phyloP scores from a whole-genome alignment of 1,284 basidiomycete species.

The Ustilago bromivora region DNA sequence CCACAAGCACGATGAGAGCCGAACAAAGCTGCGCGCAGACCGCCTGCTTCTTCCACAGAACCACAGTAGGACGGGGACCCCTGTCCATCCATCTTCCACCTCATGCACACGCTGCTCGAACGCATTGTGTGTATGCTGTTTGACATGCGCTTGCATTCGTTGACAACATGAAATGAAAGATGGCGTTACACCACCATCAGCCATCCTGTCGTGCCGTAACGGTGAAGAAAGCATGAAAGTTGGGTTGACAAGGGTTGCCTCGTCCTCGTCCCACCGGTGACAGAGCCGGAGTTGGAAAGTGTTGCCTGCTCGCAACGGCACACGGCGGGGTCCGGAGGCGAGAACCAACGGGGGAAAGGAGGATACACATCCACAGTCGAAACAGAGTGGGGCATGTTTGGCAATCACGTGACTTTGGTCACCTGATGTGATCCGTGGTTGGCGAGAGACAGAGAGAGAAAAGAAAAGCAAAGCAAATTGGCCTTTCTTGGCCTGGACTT shows the following conservation, averaged over 20 bases:
- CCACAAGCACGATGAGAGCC: background rate
- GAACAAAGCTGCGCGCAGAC: background rate
- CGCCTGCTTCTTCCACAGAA: background rate
- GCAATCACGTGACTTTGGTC: no score
- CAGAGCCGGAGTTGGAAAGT: background rate
- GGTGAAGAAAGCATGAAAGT: background rate
- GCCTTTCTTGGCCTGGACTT: constrained; percentile 13
- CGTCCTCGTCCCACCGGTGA: background rate
- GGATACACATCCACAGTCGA: background rate
- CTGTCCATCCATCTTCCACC: constrained; percentile 12
- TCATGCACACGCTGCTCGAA: background rate
- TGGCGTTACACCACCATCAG: constrained; percentile 2
- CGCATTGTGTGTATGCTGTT: background rate
- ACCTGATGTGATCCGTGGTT: background rate
- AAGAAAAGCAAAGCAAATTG: no score
- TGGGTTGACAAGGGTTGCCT: background rate
- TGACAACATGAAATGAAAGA: constrained; percentile 1
- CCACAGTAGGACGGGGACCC: background rate
- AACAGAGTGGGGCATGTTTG: background rate
- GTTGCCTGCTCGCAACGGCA: background rate
- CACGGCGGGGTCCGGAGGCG: background rate
- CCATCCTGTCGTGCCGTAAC: background rate
- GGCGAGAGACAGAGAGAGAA: background rate
- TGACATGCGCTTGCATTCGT: background rate
- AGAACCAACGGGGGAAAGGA: background rate